phyloP scores from a whole-genome alignment of 805 yeast genomes.

The Candida caryicola region DNA sequence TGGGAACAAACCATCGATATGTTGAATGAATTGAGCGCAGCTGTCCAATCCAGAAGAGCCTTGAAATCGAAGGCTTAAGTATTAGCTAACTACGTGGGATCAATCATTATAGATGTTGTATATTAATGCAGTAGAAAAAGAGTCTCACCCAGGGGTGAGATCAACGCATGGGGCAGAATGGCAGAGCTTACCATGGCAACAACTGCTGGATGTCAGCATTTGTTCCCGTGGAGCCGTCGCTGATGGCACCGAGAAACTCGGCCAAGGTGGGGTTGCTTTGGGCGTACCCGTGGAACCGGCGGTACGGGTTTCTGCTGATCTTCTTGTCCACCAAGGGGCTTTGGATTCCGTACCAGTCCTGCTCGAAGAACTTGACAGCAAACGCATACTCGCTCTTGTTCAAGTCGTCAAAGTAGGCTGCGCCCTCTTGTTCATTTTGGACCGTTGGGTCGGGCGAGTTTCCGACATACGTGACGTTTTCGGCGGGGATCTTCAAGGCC shows the following conservation, averaged over 20 bases:
- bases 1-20: constrained; percentile 87
- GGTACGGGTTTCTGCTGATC: constrained; percentile 53
- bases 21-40: constrained; percentile 73
- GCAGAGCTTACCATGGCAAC: too few relatives aligned
- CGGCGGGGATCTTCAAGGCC: constrained; percentile 45
- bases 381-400: constrained; percentile 44
- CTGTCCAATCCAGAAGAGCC: constrained; percentile 79
- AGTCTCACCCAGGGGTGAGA: too few relatives aligned
- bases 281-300: constrained; percentile 4
- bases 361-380: constrained; percentile 53
- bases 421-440: constrained; percentile 16
- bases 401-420: constrained; percentile 47
- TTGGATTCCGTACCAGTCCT: constrained; percentile 58
- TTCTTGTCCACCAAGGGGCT: constrained; percentile 48
- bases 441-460: constrained; percentile 52
- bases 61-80: constrained; percentile 7
- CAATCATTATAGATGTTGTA: too few relatives aligned
- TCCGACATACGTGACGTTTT: constrained; percentile 50
- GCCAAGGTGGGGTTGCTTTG: constrained; percentile 5
- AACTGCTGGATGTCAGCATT: too few relatives aligned
- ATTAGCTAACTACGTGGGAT: too few relatives aligned
- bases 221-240: not conserved
- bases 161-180: too few relatives aligned
- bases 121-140: too few relatives aligned
- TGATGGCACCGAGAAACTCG: not conserved